Conservation (phyloP, 148 eudicot species). For the Cornus kousa region DNA sequence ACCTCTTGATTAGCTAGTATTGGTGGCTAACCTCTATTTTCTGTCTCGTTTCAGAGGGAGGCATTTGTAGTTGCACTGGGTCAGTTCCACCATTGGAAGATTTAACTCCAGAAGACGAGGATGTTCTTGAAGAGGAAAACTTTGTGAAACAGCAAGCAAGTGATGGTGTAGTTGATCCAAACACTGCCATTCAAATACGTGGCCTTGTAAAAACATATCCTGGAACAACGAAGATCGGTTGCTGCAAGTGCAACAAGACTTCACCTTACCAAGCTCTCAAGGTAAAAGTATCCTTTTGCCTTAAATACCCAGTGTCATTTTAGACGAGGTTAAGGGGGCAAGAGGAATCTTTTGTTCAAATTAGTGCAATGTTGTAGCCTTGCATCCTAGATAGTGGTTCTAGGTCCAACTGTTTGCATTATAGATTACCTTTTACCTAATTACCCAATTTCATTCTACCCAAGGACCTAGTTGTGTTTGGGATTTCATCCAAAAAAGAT, state of each 20-base stretch:
- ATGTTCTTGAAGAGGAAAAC: slow-evolving; percentile 83
- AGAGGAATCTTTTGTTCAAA: background rate
- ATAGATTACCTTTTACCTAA: too few relatives aligned
- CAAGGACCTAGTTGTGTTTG: background rate
- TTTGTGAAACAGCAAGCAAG: slow-evolving; percentile 56
- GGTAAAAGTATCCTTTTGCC: slow-evolving; percentile 31
- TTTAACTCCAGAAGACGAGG: slow-evolving; percentile 71
- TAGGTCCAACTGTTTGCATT: background rate
- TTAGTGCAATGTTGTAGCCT: background rate
- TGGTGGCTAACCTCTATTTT: background rate
- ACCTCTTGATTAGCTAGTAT: slow-evolving; percentile 5
- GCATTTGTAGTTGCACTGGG: slow-evolving; percentile 69
- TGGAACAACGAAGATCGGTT: slow-evolving; percentile 54
- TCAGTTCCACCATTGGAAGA: slow-evolving; percentile 45
- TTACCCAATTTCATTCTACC: background rate
- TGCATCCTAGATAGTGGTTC: background rate
- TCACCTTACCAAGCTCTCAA: slow-evolving; percentile 83
- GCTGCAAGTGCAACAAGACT: slow-evolving; percentile 70
- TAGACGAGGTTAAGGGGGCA: background rate
- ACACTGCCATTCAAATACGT: slow-evolving; percentile 79
- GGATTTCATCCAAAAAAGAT: background rate
- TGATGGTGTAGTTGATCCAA: slow-evolving; percentile 55
- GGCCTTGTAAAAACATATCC: slow-evolving; percentile 83
- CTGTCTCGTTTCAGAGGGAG: slow-evolving; percentile 43
- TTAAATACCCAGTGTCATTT: background rate